Conservation (phyloP, 2,329 filamentous ascomycete species). For the Pseudogymnoascus sp. region DNA sequence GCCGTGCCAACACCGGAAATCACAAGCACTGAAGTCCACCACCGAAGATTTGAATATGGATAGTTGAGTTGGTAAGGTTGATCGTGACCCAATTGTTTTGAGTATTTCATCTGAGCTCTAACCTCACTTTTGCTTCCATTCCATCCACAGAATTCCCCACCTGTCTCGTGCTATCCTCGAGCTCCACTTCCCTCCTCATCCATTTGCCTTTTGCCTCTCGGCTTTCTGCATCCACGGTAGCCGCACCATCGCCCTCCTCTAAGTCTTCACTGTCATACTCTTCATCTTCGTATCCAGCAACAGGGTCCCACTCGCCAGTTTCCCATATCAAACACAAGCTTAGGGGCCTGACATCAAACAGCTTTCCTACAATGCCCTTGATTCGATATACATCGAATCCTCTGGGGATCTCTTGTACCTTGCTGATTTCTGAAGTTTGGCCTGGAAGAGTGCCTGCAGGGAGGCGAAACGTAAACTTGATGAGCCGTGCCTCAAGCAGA, state of each 20-base stretch:
- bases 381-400: slow-evolving; percentile 74
- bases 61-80: slow-evolving; percentile 14
- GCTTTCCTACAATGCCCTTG: slow-evolving; percentile 64
- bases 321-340: slow-evolving; percentile 68
- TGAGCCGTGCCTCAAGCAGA: slow-evolving; percentile 71
- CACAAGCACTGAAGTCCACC: not conserved
- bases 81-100: not conserved
- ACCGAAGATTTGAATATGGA: not conserved
- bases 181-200: slow-evolving; percentile 69
- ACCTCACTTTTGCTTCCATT: slow-evolving; percentile 57
- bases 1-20: not conserved
- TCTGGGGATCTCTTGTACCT: slow-evolving; percentile 51
- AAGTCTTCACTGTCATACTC: slow-evolving; percentile 46
- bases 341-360: slow-evolving; percentile 59
- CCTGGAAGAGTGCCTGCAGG: slow-evolving; percentile 14
- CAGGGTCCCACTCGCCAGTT: slow-evolving; percentile 82
- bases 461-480: slow-evolving; percentile 51
- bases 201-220: slow-evolving; percentile 44
- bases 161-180: slow-evolving; percentile 70
- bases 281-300: slow-evolving; percentile 52
- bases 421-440: slow-evolving; percentile 17
- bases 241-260: slow-evolving; percentile 34
- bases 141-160: slow-evolving; percentile 79
- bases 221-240: slow-evolving; percentile 9
- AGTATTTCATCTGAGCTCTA: slow-evolving; percentile 40